Evolutionary conservation across 2,329 filamentous ascomycete genomes (phyloP).

Genomic region (Colletotrichum liaoningense): DNA sequence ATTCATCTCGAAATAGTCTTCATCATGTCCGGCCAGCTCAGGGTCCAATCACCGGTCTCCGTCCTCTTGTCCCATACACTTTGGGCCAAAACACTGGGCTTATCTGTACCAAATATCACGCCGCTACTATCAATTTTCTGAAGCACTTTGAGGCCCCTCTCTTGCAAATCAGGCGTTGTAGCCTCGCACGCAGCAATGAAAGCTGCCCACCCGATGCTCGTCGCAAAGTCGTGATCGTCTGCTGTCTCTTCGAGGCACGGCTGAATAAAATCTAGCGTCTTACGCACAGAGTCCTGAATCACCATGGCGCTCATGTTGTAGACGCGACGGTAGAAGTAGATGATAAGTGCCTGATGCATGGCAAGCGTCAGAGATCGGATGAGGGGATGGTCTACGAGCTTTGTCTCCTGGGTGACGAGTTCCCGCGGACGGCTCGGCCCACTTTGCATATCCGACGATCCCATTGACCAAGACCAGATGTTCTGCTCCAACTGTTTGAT

Average conservation of each 20-base stretch:
- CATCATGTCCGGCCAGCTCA: slow-evolving; percentile 43
- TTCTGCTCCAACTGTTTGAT: slow-evolving; percentile 46
- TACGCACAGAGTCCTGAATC: slow-evolving; percentile 50
- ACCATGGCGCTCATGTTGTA: slow-evolving; percentile 52
- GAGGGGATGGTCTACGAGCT: slow-evolving; percentile 34
- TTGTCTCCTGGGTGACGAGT: background rate
- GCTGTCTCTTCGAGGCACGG: slow-evolving; percentile 45
- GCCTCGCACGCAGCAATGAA: slow-evolving; percentile 58
- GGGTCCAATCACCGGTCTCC: slow-evolving; percentile 43
- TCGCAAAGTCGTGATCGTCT: slow-evolving; percentile 49
- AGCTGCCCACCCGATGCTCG: slow-evolving; percentile 54
- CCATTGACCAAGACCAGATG: slow-evolving; percentile 45
- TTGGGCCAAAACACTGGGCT: slow-evolving; percentile 42
- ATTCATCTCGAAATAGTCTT: background rate
- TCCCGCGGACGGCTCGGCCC: slow-evolving; percentile 18
- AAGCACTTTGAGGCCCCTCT: slow-evolving; percentile 40
- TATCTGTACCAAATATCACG: slow-evolving; percentile 41
- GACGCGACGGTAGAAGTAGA: slow-evolving; percentile 59
- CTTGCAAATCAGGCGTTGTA: slow-evolving; percentile 47
- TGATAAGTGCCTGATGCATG: slow-evolving; percentile 54
- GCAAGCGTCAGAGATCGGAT: slow-evolving; percentile 48
- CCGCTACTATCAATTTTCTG: slow-evolving; percentile 42
- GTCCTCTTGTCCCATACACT: slow-evolving; percentile 44
- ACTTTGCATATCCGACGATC: slow-evolving; percentile 18
- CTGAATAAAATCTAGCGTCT: slow-evolving; percentile 50